Conservation (phyloP, 805 yeast species). For the Schizosaccharomyces japonicus region DNA sequence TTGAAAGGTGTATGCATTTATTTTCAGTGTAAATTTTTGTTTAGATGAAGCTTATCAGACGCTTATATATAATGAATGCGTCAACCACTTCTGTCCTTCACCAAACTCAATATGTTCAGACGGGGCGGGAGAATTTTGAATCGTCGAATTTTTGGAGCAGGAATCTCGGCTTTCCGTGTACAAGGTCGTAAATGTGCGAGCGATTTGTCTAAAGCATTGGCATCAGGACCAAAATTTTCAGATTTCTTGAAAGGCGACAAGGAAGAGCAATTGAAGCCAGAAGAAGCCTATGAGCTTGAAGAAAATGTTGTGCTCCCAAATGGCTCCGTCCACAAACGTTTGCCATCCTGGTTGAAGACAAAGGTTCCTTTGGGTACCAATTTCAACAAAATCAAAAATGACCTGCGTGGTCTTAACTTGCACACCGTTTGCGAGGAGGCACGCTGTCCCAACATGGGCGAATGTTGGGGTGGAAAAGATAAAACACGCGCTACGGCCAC, state of each 20-base stretch:
- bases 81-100: too few relatives aligned
- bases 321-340: constrained; percentile 17
- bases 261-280: background rate
- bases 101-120: too few relatives aligned
- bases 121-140: too few relatives aligned
- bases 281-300: background rate
- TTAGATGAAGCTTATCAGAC: too few relatives aligned
- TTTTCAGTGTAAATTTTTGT: too few relatives aligned
- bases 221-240: background rate
- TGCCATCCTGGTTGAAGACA: constrained; percentile 85
- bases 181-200: too few relatives aligned
- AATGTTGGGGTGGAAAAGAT: constrained; percentile 94
- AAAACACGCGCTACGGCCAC: constrained; percentile 89
- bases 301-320: background rate
- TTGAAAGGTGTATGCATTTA: too few relatives aligned
- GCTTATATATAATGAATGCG: too few relatives aligned
- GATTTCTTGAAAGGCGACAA: background rate
- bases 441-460: constrained; percentile 96
- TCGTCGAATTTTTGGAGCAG: too few relatives aligned
- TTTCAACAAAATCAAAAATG: constrained; percentile 57
- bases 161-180: too few relatives aligned
- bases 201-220: background rate
- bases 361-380: constrained; percentile 90
- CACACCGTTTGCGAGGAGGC: constrained; percentile 98
- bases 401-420: constrained; percentile 64